A percentile compares a stretch with the other conserved stretches of the same genome.
phyloP scores from a whole-genome alignment of 2,329 filamentous ascomycete genomes.

The Ophiostoma ips region DNA sequence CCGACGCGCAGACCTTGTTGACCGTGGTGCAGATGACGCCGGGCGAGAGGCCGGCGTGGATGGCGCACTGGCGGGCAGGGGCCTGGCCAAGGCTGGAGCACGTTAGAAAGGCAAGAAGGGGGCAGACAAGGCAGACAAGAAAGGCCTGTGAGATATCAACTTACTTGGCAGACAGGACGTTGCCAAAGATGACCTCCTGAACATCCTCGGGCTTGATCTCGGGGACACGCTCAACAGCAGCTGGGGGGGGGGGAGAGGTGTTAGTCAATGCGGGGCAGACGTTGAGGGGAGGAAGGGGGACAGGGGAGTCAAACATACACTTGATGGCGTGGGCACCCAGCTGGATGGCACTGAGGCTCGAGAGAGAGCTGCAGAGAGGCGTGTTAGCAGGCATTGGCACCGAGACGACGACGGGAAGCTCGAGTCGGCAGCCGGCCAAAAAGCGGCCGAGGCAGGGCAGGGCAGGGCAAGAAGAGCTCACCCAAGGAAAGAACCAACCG shows the following conservation, averaged over 20 bases:
- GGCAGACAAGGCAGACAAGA: background rate
- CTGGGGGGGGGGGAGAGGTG: constrained; percentile 25
- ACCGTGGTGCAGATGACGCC: constrained; percentile 77
- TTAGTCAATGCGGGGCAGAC: constrained; percentile 1
- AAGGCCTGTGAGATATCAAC: constrained; percentile 14
- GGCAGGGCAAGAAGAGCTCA: constrained; percentile 28
- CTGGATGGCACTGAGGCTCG: constrained; percentile 72
- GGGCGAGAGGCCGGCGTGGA: constrained; percentile 73
- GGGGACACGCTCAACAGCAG: constrained; percentile 72
- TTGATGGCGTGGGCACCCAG: constrained; percentile 89
- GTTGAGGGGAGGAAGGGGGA: background rate
- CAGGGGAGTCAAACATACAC: constrained; percentile 43
- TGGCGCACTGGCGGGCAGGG: constrained; percentile 84
- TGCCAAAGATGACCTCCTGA: constrained; percentile 95
- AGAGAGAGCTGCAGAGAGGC: constrained; percentile 55
- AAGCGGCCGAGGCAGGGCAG: constrained; percentile 5
- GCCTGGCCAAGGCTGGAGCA: constrained; percentile 72
- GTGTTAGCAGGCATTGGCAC: too few species aligned
- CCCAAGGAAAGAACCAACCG: constrained; percentile 90
- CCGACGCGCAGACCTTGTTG: constrained; percentile 98
- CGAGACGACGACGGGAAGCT: too few species aligned
- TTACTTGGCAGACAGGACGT: constrained; percentile 92
- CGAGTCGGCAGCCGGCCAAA: background rate
- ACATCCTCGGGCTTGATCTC: constrained; percentile 80
- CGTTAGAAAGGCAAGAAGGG: background rate